Conservation (phyloP, 306 rosid genomes). For the Cicer pinnatifidum region DNA sequence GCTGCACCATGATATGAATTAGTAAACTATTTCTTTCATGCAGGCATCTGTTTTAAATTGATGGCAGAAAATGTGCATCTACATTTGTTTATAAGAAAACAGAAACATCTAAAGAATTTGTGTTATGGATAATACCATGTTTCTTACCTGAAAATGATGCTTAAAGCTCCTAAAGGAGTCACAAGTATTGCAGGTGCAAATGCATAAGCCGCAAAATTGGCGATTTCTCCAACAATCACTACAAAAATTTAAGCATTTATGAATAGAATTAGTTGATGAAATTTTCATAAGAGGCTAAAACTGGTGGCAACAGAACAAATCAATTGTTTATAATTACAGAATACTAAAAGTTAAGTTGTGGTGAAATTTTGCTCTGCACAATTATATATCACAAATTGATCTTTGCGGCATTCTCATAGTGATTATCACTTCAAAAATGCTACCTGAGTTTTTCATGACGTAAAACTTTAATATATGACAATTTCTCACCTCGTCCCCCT, state of each 20-base stretch:
- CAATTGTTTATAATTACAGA: neutral
- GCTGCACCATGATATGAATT: slow-evolving; percentile 61
- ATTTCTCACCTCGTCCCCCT: too few relatives aligned
- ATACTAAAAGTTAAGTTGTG: neutral
- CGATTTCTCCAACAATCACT: slow-evolving; percentile 94
- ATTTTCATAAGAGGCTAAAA: neutral
- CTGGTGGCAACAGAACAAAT: neutral
- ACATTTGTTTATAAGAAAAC: neutral
- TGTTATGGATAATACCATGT: slow-evolving; percentile 8
- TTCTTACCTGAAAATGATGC: slow-evolving; percentile 86
- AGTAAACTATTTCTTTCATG: slow-evolving; percentile 33
- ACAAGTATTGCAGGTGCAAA: slow-evolving; percentile 95
- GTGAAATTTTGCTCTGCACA: neutral
- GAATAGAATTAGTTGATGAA: slow-evolving; percentile 17
- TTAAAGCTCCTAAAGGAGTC: slow-evolving; percentile 94
- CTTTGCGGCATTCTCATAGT: neutral
- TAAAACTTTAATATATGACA: slow-evolving; percentile 1
- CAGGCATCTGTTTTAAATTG: neutral
- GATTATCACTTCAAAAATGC: slow-evolving; percentile 18
- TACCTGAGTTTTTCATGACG: neutral
- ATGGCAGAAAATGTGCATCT: neutral
- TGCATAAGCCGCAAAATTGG: slow-evolving; percentile 96
- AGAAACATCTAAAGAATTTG: neutral
- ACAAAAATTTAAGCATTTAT: slow-evolving; percentile 29
- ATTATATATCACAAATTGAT: neutral